Evolutionary conservation across 805 yeast genomes (phyloP), one percentile per base, ranked within the genome.

Genomic region (Ogataea angusta): DNA sequence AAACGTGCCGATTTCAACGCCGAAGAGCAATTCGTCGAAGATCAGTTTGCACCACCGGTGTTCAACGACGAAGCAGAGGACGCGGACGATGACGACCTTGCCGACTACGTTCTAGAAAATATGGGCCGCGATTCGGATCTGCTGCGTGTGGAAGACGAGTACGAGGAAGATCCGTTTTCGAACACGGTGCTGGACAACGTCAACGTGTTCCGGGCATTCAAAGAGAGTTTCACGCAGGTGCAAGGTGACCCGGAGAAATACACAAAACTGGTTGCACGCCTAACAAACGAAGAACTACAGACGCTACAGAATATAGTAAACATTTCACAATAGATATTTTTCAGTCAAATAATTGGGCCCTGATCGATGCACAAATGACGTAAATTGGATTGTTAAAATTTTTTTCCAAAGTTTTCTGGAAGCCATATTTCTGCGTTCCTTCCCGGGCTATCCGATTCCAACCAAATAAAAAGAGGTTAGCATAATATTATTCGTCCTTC

Each of bases 81-180:
- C 7, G 57, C 53, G 9, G 57, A 54, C 9, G 68, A 62, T 26
- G 41, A 40, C 16, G 47, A 58, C 1, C 52, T 60, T 3, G 47
- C 61, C n/a, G 69, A 70, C 36, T 76, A 76, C 27, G 30, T 76
- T 75, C 47, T 58, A 75, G 41, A 67, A 72, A 19, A 75, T 73
- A 59, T 80, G 42, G 66, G 68, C 13, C 59, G 64, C 17, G 76
- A 76, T 45, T 63, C 72, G 8, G 66, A 57, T 18, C 66, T 64
- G 36, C 48, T 69, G 36, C 52, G 51, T 44, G 83, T 77, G 49
- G 79, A 78, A 8, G 80, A 78, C 35, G 93, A 85, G 7, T 71
- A 85, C 32, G 80, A 81, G 33, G 97, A 90, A 56, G 96, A 85
- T 56, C 80, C 96, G 8, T 69, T 85, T 57, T 76, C 85, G 18